A percentile compares a stretch with the other conserved stretches of the same genome.
Conservation (phyloP, 768 basidiomycete species). For the Kwoniella sp. region DNA sequence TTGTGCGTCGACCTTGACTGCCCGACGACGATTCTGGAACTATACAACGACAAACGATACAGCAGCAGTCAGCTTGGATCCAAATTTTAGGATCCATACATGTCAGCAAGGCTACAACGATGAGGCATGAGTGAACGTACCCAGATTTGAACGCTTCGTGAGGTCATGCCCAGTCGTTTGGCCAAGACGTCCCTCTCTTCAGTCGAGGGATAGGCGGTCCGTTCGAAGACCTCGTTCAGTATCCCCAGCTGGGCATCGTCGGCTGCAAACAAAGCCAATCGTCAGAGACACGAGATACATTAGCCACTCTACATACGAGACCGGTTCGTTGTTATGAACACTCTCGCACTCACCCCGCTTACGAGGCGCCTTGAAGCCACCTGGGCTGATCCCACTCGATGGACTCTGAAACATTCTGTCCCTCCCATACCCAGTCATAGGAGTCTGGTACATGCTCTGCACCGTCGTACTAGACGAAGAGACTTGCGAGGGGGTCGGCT, state of each 20-base stretch:
- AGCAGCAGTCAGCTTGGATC: no score
- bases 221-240: constrained; percentile 33
- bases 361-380: constrained; percentile 31
- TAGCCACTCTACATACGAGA: background rate
- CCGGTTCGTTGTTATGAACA: no score
- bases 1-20: constrained; percentile 43
- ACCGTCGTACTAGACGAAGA: background rate
- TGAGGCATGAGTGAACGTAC: constrained; percentile 24
- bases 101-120: background rate
- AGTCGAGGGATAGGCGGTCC: constrained; percentile 39
- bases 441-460: background rate
- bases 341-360: constrained; percentile 31
- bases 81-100: no score
- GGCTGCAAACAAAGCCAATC: constrained; percentile 19
- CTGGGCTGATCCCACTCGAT: constrained; percentile 9
- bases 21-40: constrained; percentile 46
- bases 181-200: constrained; percentile 39
- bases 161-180: constrained; percentile 43
- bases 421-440: background rate
- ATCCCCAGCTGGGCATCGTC: constrained; percentile 38
- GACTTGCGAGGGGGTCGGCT: background rate
- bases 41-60: constrained; percentile 15
- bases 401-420: constrained; percentile 14
- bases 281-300: constrained; percentile 3
- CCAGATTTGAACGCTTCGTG: constrained; percentile 46